A percentile compares a stretch with the other conserved stretches of the same genome.
Evolutionary conservation across 106 monocot species (phyloP).

Genomic region (Amphibolis antarctica): DNA sequence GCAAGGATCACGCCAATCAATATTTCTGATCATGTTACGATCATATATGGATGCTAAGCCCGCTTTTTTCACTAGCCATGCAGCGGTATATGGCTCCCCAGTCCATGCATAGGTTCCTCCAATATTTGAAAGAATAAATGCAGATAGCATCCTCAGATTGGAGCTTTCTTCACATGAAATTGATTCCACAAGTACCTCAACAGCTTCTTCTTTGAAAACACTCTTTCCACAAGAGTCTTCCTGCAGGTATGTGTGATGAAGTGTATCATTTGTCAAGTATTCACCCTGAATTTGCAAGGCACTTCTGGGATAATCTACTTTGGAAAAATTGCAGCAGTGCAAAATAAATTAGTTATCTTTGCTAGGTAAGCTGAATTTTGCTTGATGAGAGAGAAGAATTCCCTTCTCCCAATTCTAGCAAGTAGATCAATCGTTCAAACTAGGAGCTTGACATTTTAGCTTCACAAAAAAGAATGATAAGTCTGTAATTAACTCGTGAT

Average conservation of each 20-base stretch:
- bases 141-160: constrained; percentile 38
- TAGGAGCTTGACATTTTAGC: too few relatives aligned
- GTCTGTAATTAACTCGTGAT: too few relatives aligned
- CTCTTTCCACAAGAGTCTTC: constrained; percentile 43
- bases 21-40: constrained; percentile 68
- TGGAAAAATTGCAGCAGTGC: too few relatives aligned
- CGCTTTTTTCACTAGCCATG: constrained; percentile 73
- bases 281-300: too few relatives aligned
- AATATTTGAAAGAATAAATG: constrained; percentile 76
- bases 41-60: constrained; percentile 45
- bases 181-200: constrained; percentile 52
- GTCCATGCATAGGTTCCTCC: constrained; percentile 93
- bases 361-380: too few relatives aligned
- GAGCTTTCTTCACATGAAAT: constrained; percentile 46
- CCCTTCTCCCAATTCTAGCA: too few relatives aligned
- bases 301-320: too few relatives aligned
- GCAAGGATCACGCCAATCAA: constrained; percentile 90
- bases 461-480: too few relatives aligned
- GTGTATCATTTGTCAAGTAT: not conserved
- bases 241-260: constrained; percentile 23
- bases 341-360: too few relatives aligned
- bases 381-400: too few relatives aligned
- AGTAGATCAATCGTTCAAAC: too few relatives aligned
- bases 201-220: constrained; percentile 68
- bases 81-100: constrained; percentile 76